Base-by-base conservation (phyloP, 1,284 basidiomycete species). In the Naganishia cerealis region DNA sequence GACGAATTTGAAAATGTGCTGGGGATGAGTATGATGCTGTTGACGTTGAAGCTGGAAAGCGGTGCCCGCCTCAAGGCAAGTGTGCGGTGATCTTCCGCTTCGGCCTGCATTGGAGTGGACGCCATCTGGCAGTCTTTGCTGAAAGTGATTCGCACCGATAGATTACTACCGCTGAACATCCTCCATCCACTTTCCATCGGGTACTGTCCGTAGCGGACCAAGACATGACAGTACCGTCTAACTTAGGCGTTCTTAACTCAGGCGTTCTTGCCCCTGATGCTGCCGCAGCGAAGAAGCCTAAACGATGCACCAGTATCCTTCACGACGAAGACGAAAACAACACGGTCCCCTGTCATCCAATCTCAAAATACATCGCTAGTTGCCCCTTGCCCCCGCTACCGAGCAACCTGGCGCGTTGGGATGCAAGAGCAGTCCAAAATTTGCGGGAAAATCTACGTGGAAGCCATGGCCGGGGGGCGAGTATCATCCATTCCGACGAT, bases 1-100 rank as follows among this genome's bases (percentile, higher is more conserved):
- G 53, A 24, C 48, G 61, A 63, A 13, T 63, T 63, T 12, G 61
- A 63, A 29, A 53, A 53, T 39, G 50, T 63, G 50, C 40, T 63
- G 18, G 61, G 50, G 6, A 29, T 52, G 21, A 40, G 50, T 6
- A 53, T 66, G 29, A 66, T 66, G 63, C 54, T 48, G 18, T 46
- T 66, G 16, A 38, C 53, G 18, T 40, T 46, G 16, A 24, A n/a
- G 24, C 2, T 57, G 36, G 53, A 57, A 29, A 56, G n/a, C 29
- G 42, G 63, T n/a, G 16, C 53, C 13, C 63, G 63, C 0, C 33
- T 57, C 9, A 66, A 66, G 54, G 63, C 21, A 24, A 12, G 63
- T 57, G 0, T 56, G 29, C 29, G 6, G 29, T 33, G 29, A 33
- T 33, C 3, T 33, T 6, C 7, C 29, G 0, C n/a, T 38, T 50